Conservation (phyloP, 1,284 basidiomycete species). For the Somion occarium region DNA sequence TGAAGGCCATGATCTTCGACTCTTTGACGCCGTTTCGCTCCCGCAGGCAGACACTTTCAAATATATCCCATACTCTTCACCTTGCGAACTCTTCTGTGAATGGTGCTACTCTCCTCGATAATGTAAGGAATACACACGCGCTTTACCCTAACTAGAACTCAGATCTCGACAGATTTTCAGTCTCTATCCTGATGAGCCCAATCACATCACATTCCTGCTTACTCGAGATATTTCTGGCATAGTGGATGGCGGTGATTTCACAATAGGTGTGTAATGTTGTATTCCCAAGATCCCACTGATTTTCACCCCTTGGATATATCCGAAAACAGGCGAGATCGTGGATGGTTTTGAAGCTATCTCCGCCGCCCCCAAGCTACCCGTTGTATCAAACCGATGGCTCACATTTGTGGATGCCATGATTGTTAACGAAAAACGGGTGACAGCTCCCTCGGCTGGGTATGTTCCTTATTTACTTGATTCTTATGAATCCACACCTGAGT, state of each 20-base stretch:
- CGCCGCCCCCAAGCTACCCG: constrained; percentile 11
- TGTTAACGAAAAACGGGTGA: constrained; percentile 14
- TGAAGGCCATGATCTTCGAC: not conserved
- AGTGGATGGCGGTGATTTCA: constrained; percentile 9
- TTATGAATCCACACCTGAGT: no score
- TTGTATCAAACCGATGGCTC: constrained; percentile 13
- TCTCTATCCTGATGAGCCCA: constrained; percentile 14
- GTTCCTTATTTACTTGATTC: not conserved
- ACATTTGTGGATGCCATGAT: constrained; percentile 17
- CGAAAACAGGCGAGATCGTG: not conserved
- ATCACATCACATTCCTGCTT: constrained; percentile 11
- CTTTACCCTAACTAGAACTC: not conserved
- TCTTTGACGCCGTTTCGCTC: constrained; percentile 3
- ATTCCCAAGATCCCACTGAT: no score
- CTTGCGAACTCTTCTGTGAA: constrained; percentile 7
- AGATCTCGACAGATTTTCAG: constrained; percentile 15
- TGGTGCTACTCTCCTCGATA: constrained; percentile 14
- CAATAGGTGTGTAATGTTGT: constrained; percentile 11
- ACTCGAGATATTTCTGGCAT: constrained; percentile 3
- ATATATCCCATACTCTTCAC: not conserved
- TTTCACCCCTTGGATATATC: no score
- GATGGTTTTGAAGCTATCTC: not conserved
- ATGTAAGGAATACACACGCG: constrained; percentile 12
- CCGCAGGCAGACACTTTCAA: not conserved
- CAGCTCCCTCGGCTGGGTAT: constrained; percentile 6